Conservation (phyloP, 768 basidiomycete species). For the Sistotremastrum suecicum region DNA sequence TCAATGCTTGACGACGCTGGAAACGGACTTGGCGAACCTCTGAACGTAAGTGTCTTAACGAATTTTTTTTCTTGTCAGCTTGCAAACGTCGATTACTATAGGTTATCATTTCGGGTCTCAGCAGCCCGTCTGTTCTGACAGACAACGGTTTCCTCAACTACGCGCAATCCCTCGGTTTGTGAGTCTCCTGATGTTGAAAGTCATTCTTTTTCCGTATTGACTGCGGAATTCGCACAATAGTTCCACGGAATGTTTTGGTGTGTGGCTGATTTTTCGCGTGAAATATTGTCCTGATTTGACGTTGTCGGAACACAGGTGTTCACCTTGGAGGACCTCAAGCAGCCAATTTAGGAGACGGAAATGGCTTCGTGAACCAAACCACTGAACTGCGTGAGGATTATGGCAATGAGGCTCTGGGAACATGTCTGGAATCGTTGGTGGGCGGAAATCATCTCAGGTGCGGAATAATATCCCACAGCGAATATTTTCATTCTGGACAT, state of each 20-base stretch:
- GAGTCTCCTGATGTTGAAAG: constrained; percentile 9
- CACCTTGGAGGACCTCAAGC: constrained; percentile 23
- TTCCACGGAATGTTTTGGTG: constrained; percentile 24
- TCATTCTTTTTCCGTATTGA: constrained; percentile 2
- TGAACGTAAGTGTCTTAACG: constrained; percentile 23
- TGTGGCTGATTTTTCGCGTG: not conserved
- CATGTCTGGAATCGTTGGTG: constrained; percentile 29
- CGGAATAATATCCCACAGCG: not conserved
- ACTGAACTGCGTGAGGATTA: constrained; percentile 32
- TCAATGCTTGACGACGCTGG: constrained; percentile 28
- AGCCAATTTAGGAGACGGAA: constrained; percentile 35
- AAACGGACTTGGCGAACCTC: constrained; percentile 25
- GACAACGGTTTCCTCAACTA: constrained; percentile 43
- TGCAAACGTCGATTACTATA: constrained; percentile 6
- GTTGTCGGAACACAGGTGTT: constrained; percentile 2
- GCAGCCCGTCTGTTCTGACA: constrained; percentile 42
- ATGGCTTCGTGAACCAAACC: constrained; percentile 29
- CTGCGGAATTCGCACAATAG: constrained; percentile 25
- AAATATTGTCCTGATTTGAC: not conserved
- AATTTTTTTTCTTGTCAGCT: not conserved
- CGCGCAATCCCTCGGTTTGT: constrained; percentile 53
- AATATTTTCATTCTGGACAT: not conserved
- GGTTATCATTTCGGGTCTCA: constrained; percentile 54
- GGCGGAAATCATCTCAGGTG: constrained; percentile 39
- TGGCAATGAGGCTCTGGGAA: constrained; percentile 20